Percentiles rank a stretch among this genome's conserved stretches.
These are phyloP conservation scores for Penicillium aurantiogriseum DNA, from an alignment of 2,329 filamentous ascomycete genomes.

Conservation along the genomic window DNA sequence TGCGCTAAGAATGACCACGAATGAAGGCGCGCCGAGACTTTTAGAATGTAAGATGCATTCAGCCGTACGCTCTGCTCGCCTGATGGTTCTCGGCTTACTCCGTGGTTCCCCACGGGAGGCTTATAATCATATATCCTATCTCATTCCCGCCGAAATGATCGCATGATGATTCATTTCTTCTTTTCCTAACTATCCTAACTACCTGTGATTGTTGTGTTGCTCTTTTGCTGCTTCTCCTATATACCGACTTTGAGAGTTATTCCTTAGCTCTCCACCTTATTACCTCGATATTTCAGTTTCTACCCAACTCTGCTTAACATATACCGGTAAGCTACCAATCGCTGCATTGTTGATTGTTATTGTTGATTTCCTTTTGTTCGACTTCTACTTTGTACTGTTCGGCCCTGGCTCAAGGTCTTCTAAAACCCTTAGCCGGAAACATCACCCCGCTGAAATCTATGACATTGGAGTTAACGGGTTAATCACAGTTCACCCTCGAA, in stretches of 20 bases:
- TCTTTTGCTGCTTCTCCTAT: neutral
- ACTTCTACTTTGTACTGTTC: neutral
- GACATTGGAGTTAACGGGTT: neutral
- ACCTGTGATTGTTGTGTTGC: neutral
- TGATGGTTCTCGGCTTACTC: conserved; percentile 14
- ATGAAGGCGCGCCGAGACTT: neutral
- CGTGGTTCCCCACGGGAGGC: conserved; percentile 13
- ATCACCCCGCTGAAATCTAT: neutral
- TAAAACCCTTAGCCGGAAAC: neutral
- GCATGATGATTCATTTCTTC: conserved; percentile 6
- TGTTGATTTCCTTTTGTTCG: neutral
- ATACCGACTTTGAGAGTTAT: neutral
- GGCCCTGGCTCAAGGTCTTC: neutral
- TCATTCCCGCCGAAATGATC: conserved; percentile 13
- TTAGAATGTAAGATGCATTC: neutral
- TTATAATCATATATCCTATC: conserved; percentile 15
- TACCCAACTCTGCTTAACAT: neutral
- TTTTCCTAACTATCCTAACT: neutral
- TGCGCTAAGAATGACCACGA: conserved; percentile 4
- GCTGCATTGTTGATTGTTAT: neutral
- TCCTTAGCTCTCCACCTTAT: neutral
- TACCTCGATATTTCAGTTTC: neutral
- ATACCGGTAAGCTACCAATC: neutral
- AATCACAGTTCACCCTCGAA: neutral
- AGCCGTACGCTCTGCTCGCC: conserved; percentile 11